A percentile compares a stretch with the other conserved stretches of the same genome.
These are phyloP conservation scores for Litsea cubeba DNA, from an alignment of 164 flowering plant genomes.

Conservation along the genomic window DNA sequence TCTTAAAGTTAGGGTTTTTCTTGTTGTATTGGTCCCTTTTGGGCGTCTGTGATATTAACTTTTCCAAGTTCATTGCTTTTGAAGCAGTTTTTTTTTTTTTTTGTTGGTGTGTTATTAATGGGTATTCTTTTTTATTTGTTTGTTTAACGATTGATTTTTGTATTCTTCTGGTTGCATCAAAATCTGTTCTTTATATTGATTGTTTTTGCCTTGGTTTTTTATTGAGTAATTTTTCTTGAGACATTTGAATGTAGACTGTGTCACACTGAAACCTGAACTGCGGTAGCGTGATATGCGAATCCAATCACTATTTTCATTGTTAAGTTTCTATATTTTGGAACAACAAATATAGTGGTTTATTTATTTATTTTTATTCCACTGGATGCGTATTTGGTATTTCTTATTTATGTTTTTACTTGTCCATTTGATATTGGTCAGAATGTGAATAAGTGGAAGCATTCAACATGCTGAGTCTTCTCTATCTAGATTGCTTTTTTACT, in stretches of 20 bases:
- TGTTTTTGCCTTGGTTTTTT: not conserved
- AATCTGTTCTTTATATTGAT: too few species aligned
- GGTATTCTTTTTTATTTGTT: not conserved
- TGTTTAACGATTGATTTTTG: too few species aligned
- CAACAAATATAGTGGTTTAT: not conserved
- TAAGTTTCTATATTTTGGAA: not conserved
- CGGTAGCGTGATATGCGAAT: not conserved
- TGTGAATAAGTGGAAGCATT: not conserved
- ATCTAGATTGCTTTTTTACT: not conserved
- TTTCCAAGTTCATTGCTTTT: not conserved
- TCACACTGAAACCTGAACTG: too few species aligned
- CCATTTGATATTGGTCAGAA: not conserved
- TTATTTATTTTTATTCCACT: not conserved
- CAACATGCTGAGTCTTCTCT: not conserved
- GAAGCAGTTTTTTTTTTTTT: not conserved
- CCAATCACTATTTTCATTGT: not conserved
- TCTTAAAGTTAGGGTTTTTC: slow-evolving; percentile 43
- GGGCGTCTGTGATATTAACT: too few species aligned
- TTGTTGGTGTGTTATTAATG: not conserved
- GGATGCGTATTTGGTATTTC: not conserved
- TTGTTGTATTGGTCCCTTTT: not conserved
- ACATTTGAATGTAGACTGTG: too few species aligned
- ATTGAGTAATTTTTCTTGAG: not conserved
- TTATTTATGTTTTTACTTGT: not conserved
- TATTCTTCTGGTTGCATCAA: too few species aligned